A percentile compares a stretch with the other conserved stretches of the same genome.
Evolutionary conservation across 2,329 filamentous ascomycete species (phyloP).

Genomic region (Huntiella omanensis): DNA sequence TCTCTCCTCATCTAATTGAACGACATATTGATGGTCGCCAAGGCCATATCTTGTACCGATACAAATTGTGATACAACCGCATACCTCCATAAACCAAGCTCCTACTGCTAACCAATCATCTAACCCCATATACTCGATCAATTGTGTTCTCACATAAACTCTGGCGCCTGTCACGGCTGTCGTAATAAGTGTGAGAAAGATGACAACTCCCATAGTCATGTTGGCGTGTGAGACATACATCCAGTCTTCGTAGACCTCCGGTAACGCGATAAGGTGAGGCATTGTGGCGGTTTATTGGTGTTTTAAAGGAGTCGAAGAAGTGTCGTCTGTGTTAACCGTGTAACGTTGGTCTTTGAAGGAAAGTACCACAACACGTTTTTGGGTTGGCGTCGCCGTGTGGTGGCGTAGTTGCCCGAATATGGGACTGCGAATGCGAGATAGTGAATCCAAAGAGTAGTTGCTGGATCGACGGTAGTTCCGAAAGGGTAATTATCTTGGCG

Average conservation of each 20-base stretch:
- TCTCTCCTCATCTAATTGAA: conserved; percentile 13
- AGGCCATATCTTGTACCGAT: conserved; percentile 15
- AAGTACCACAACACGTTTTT: neutral
- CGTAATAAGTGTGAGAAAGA: conserved; percentile 14
- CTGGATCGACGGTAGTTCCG: too few species aligned
- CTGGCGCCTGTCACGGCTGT: conserved; percentile 15
- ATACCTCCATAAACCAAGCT: conserved; percentile 13
- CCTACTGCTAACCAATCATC: conserved; percentile 16
- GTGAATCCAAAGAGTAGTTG: too few species aligned
- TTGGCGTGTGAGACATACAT: conserved; percentile 6
- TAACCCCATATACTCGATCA: conserved; percentile 14
- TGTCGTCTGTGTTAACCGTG: too few species aligned
- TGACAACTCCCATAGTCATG: conserved; percentile 14
- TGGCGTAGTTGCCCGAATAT: too few species aligned
- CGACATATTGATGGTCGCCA: conserved; percentile 14
- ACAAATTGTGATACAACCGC: neutral
- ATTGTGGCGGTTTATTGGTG: neutral
- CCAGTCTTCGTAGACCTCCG: neutral
- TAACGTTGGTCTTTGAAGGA: neutral
- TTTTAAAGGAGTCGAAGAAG: neutral
- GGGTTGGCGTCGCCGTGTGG: too few species aligned
- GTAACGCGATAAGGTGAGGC: conserved; percentile 1
- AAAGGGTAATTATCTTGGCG: too few species aligned
- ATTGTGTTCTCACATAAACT: conserved; percentile 15
- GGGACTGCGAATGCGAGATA: too few species aligned